Base-by-base conservation (phyloP, 2,329 filamentous ascomycete genomes). In the Trichoderma semiorbis region DNA sequence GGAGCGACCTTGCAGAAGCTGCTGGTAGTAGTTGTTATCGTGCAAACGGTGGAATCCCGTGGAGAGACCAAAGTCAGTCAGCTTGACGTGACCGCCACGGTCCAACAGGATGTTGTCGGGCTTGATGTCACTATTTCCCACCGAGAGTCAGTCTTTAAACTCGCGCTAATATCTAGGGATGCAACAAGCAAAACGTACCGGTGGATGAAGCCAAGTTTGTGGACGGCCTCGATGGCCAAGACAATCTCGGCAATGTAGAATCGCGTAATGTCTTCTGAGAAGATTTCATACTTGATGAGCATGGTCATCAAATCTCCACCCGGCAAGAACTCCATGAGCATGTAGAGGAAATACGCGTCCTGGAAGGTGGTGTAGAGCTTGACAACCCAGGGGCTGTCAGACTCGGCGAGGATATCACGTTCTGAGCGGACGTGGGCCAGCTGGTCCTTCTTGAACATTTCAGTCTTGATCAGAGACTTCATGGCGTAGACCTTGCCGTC, bases 381-480 rank as follows among this genome's bases (percentile, higher is more conserved):
- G 78, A 99, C 96, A 18, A 99, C 93, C 96, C 96, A 99, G 6
- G 96, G 95, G 80, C 96, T 98, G 87, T 99, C 96, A n/a, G 95
- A 97, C 82, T 99, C 97, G 74, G 96, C 96, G 74, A 99, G 86
- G 77, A 99, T 98, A 81, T 99, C 96, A 87, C 96, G 91, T 84
- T 99, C 96, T 68, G 96, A 95, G 75, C 97, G 94, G 73, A 99
- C 96, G 84, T 99, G 96, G 21, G 96, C 96, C 73, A 99, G 86
- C 82, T 99, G 96, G 80, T 99, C 96, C 83, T 97, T 98, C 85
- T 97, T 98, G 86, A 98, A 98, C 96, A 99, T 99, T 83, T 99
- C 96, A 63, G 94, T 94, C 87, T 99, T 99, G 83, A 99, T 94
- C 76, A 99, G 87, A 60, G 95, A 98, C 86, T 99, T 99, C 86